Conservation (phyloP, 306 rosid genomes). For the Gastrolobium villosum region DNA sequence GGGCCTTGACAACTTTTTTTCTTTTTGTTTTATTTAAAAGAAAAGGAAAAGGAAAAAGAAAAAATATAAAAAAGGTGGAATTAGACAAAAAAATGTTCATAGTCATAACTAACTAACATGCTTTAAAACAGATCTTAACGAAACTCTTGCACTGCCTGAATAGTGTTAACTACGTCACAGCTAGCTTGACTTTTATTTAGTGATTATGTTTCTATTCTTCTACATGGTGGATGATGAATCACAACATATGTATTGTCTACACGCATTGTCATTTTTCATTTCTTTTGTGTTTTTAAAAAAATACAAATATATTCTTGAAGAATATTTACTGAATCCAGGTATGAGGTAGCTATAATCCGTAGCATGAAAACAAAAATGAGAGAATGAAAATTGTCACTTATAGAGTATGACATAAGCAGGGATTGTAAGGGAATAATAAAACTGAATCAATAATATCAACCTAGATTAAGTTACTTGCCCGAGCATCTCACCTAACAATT, state of each 20-base stretch:
- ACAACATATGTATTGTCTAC: too few relatives aligned
- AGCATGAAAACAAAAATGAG: background rate
- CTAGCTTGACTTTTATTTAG: background rate
- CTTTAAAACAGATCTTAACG: background rate
- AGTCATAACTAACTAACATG: too few relatives aligned
- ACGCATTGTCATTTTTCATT: background rate
- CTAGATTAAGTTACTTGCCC: conserved; percentile 14
- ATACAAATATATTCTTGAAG: conserved; percentile 1
- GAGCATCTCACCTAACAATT: conserved; percentile 42
- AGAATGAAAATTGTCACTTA: background rate
- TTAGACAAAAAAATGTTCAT: too few relatives aligned
- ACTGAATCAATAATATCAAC: background rate
- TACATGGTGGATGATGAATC: too few relatives aligned
- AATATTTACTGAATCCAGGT: background rate
- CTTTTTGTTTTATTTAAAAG: background rate
- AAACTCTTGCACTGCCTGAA: background rate
- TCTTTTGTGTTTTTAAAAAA: background rate
- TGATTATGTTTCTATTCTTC: background rate
- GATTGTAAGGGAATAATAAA: background rate
- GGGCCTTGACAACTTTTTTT: background rate
- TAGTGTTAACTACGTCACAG: too few relatives aligned
- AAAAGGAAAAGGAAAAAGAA: too few relatives aligned
- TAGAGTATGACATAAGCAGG: background rate
- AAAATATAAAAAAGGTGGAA: background rate
- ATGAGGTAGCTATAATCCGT: conserved; percentile 12